Evolutionary conservation across 1,139 yeast species (phyloP).

Genomic region (Candida glucosophila): DNA sequence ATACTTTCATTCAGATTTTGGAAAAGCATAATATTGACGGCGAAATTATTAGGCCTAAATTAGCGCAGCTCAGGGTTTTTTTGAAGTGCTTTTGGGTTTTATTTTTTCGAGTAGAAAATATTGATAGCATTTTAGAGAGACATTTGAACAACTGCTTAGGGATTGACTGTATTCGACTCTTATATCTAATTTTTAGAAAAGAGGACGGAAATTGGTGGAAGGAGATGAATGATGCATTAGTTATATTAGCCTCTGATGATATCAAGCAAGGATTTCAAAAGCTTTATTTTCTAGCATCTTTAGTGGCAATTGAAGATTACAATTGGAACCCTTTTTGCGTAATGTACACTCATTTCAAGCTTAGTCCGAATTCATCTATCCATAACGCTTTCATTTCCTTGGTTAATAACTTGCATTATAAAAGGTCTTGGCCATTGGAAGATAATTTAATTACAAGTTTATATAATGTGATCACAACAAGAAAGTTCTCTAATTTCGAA

Average conservation of each 20-base stretch:
- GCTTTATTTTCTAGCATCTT: constrained; percentile 8
- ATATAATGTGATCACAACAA: constrained; percentile 20
- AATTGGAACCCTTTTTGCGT: constrained; percentile 21
- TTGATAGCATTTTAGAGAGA: constrained; percentile 2
- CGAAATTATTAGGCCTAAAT: constrained; percentile 3
- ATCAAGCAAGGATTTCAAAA: not conserved
- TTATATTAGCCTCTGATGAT: not conserved
- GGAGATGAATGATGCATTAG: constrained; percentile 9
- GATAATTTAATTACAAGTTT: constrained; percentile 24
- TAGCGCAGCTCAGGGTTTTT: constrained; percentile 1
- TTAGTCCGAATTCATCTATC: constrained; percentile 9
- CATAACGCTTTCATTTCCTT: constrained; percentile 23
- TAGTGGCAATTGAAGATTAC: constrained; percentile 6
- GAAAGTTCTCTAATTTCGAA: constrained; percentile 30
- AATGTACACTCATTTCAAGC: constrained; percentile 11
- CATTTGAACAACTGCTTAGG: no score
- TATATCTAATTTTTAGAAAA: constrained; percentile 7
- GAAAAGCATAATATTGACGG: constrained; percentile 3
- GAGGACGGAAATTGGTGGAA: constrained; percentile 13
- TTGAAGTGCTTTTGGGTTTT: constrained; percentile 4
- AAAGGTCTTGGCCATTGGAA: constrained; percentile 28
- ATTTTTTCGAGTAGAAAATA: constrained; percentile 4
- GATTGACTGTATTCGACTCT: constrained; percentile 10
- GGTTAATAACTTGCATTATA: constrained; percentile 18
- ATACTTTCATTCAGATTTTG: constrained; percentile 7